Percentiles rank a stretch among this genome's conserved stretches.
Evolutionary conservation across 495 filamentous ascomycete species (phyloP).

Genomic region (Neurospora sp.): DNA sequence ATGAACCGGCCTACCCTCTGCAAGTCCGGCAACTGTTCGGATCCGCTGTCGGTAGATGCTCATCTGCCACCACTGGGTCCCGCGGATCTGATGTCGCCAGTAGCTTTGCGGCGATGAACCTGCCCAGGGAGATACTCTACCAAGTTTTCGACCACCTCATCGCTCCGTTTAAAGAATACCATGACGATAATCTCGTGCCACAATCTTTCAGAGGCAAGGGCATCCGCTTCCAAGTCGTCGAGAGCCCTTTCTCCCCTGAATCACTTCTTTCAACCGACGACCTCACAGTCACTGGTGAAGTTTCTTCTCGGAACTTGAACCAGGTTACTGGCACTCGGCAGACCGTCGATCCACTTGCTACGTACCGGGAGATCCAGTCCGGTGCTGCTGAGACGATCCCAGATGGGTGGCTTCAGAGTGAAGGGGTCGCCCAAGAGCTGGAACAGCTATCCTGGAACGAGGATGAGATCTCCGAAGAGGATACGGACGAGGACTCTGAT

Average conservation of each 20-base stretch:
- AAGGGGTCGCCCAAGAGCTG: not conserved
- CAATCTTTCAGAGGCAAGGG: not conserved
- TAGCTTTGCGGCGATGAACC: not conserved
- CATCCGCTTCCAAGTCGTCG: not conserved
- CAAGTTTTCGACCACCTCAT: not conserved
- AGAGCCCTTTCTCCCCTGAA: not conserved
- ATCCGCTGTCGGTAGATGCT: not conserved
- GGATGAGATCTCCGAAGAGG: not conserved
- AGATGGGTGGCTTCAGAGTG: not conserved
- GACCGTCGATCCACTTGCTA: not conserved
- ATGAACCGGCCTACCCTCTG: not conserved
- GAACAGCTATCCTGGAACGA: not conserved
- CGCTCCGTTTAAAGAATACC: rapidly evolving
- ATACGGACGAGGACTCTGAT: not conserved
- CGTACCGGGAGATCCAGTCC: not conserved
- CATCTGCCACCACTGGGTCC: not conserved
- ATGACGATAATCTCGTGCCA: not conserved
- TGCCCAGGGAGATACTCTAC: not conserved
- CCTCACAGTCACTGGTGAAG: not conserved
- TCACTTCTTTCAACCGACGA: not conserved
- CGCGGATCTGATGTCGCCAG: not conserved
- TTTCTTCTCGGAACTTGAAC: not conserved
- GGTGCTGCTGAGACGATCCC: not conserved
- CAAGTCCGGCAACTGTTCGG: not conserved
- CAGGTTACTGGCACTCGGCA: too few species aligned